Evolutionary conservation across 1,284 basidiomycete genomes (phyloP), one percentile per base, ranked within the genome.

Genomic region (Trichosporon sp.): DNA sequence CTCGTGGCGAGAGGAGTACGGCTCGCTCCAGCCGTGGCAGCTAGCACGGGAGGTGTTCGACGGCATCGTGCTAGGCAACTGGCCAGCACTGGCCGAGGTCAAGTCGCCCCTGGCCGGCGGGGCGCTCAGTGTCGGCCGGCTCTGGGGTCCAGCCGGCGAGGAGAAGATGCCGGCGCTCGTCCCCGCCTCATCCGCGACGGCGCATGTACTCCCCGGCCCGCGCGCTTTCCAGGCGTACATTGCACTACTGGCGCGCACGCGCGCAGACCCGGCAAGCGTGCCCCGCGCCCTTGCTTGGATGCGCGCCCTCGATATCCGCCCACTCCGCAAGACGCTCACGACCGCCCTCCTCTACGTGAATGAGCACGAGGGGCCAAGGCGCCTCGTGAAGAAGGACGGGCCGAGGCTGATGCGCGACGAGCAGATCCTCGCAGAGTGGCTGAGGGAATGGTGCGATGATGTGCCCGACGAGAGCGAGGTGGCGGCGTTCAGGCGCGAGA

Each of bases 211-310:
- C 19, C 87, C 87, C 0, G 81, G 81, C 46, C 81, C 82, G 52
- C 70, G 69, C 19, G 83, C 84, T 13, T 91, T 87, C 73, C 81
- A 85, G 27, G 74, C 86, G 8, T 89, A 90, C 72, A 83, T 93
- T 56, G 75, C 83, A 32, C 81, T 93, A 1, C 83, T 91, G 11
- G 86, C 86, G 0, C 76, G 85, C 4, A 82, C 77, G 1, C 82
- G 82, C 0, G 80, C 84, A 3, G 74, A 79, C 0, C 34, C 34
- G 19, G 49, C 23, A 5, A 62, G 59, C 32, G 36, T 63, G 1
- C 49, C 52, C 13, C 86, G 89, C 73, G 82, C 83, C 2, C 80
- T 95, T 1, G 86, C 85, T 5, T 93, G 91, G 89, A 92, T 92
- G 90, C 84, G 84, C 2, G 81, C 81, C 21, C 72, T 91, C 14